Evolutionary conservation across 257 asterid genomes (phyloP).

Genomic region (Jacaranda mimosifolia): DNA sequence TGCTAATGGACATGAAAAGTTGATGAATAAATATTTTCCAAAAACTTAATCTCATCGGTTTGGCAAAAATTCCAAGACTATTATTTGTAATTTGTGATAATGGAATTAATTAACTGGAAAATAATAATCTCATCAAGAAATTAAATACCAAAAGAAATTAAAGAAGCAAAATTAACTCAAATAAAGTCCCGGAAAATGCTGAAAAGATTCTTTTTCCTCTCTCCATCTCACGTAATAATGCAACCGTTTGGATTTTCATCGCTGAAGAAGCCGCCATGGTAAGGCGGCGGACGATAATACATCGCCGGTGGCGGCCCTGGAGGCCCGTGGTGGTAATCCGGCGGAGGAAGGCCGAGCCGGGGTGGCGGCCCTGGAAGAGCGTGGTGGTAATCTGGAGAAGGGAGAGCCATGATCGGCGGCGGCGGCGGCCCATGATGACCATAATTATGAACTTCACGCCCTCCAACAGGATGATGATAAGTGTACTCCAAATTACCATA

Average conservation of each 20-base stretch:
- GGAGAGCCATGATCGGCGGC: constrained; percentile 11
- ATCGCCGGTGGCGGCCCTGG: constrained; percentile 23
- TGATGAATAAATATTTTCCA: no score
- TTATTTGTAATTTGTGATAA: not conserved
- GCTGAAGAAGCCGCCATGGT: constrained; percentile 39
- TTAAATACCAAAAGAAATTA: not conserved
- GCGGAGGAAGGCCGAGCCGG: constrained; percentile 30
- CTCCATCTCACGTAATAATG: constrained; percentile 37
- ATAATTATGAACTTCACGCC: not conserved
- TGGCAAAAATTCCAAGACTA: not conserved
- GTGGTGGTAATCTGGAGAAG: constrained; percentile 34
- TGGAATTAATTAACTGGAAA: not conserved
- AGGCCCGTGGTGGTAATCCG: constrained; percentile 22
- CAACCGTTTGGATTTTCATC: constrained; percentile 55
- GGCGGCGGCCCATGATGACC: constrained; percentile 23
- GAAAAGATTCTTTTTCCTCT: not conserved
- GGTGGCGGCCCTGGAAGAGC: constrained; percentile 31
- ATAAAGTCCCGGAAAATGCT: not conserved
- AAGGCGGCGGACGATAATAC: constrained; percentile 24
- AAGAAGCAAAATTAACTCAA: not conserved
- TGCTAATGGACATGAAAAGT: no score
- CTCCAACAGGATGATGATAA: constrained; percentile 13
- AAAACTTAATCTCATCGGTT: not conserved
- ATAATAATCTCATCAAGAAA: not conserved
- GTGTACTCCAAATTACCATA: constrained; percentile 20